Conservation (phyloP, 306 rosid genomes). For the Psophocarpus tetragonolobus region DNA sequence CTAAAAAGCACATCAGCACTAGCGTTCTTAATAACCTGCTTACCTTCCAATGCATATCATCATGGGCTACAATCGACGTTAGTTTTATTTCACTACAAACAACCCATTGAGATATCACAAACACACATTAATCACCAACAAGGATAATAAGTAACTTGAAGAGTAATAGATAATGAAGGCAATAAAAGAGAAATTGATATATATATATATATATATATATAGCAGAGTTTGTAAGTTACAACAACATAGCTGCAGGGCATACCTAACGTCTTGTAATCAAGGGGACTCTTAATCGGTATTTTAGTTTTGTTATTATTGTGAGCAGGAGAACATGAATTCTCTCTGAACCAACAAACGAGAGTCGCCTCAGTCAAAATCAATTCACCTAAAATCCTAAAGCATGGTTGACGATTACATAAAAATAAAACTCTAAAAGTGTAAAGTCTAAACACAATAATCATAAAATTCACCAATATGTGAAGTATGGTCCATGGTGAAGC, state of each 20-base stretch:
- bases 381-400: not conserved
- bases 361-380: not conserved
- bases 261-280: not conserved
- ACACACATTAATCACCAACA: not conserved
- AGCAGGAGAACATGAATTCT: slow-evolving; percentile 55
- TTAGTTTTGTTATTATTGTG: slow-evolving; percentile 8
- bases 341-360: slow-evolving; percentile 47
- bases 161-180: not conserved
- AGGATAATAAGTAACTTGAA: not conserved
- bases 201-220: too few species aligned
- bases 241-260: slow-evolving; percentile 21
- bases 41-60: not conserved
- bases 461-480: slow-evolving; percentile 67
- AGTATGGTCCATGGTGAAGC: slow-evolving; percentile 88
- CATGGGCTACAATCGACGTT: not conserved
- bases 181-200: not conserved
- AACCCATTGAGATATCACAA: not conserved
- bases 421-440: not conserved
- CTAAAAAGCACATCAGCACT: not conserved
- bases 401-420: not conserved
- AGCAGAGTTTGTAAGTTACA: slow-evolving; percentile 21
- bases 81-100: not conserved
- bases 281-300: slow-evolving; percentile 10
- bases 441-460: slow-evolving; percentile 66
- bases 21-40: not conserved